A percentile compares a stretch with the other conserved stretches of the same genome.
phyloP scores from a whole-genome alignment of 2,329 filamentous ascomycete species.

The Xylogone sp. region DNA sequence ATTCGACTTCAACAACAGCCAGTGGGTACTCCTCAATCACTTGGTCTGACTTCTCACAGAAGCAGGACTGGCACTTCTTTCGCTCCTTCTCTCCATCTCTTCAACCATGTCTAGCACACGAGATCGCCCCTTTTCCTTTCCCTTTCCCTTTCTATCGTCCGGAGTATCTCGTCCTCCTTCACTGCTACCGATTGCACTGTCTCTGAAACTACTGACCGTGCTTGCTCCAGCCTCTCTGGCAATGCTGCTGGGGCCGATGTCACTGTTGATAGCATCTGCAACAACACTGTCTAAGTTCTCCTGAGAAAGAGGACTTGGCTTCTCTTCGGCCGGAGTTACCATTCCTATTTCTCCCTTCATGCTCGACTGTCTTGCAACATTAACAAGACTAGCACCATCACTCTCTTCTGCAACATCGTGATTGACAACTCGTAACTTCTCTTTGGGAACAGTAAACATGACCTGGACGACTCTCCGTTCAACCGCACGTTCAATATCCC shows the following conservation, averaged over 20 bases:
- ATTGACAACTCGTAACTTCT: slow-evolving; percentile 86
- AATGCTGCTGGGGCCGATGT: slow-evolving; percentile 2
- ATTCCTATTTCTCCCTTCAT: slow-evolving; percentile 9
- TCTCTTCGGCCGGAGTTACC: background rate
- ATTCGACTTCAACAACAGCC: background rate
- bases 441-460: slow-evolving; percentile 91
- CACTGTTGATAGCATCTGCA: background rate
- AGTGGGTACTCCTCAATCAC: background rate
- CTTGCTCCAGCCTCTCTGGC: no score
- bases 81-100: slow-evolving; percentile 17
- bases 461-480: slow-evolving; percentile 71
- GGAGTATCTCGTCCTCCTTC: background rate
- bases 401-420: slow-evolving; percentile 53
- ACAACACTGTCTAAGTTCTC: slow-evolving; percentile 1
- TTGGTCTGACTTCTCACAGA: background rate
- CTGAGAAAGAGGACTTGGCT: slow-evolving; percentile 1
- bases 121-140: slow-evolving; percentile 5
- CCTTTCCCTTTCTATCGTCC: slow-evolving; percentile 1
- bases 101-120: slow-evolving; percentile 22
- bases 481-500: slow-evolving; percentile 73
- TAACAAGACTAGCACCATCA: slow-evolving; percentile 30
- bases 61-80: background rate
- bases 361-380: slow-evolving; percentile 14
- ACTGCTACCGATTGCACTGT: background rate
- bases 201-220: background rate